Evolutionary conservation across 2,329 filamentous ascomycete species (phyloP), one percentile per base, ranked within the genome.

Genomic region (Sporothrix mexicana): DNA sequence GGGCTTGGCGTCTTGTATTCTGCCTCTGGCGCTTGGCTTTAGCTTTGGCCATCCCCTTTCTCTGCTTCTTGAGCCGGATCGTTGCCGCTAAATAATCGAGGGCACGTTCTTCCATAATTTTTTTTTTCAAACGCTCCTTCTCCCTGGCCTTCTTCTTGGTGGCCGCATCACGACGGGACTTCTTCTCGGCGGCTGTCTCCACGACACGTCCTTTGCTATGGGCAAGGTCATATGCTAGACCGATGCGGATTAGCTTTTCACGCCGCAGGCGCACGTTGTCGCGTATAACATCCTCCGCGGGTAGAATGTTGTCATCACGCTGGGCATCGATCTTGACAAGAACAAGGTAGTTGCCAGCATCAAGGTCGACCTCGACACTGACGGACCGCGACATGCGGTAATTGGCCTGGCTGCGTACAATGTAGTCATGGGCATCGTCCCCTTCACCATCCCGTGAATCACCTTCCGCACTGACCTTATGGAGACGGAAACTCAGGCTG

Each of bases 311-410:
- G 1, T 82, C 80, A 73, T 86, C 78, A 17, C 88, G 83, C 74
- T 85, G 82, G 2, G 84, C 88, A 5, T 84, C 83, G 3, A 90
- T 83, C 77, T 85, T 87, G 69, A 90, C 83, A 69, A 88, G 88
- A 0, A 90, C 85, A 0, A 84, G 83, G 72, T 90, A 90, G 70
- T 85, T 84, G 9, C 88, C 88, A 0, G 88, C 82, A 12, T 86
- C 83, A 75, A 90, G 85, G 51, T 85, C 84, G 0, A 90, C 82
- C 79, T 90, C 88, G 6, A 89, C 85, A 10, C 87, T 88, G 20
- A 88, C 87, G 0, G 87, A 88, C 5, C 88, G 84, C 55, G 83
- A 81, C 86, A 89, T 89, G 8, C 88, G 80, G 74, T 89, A 89
- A 76, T 88, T 87, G 7, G 86, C 85, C 73, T 89, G 87, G 4